phyloP scores from a whole-genome alignment of 106 monocot species.

The Vanilla planifolia region DNA sequence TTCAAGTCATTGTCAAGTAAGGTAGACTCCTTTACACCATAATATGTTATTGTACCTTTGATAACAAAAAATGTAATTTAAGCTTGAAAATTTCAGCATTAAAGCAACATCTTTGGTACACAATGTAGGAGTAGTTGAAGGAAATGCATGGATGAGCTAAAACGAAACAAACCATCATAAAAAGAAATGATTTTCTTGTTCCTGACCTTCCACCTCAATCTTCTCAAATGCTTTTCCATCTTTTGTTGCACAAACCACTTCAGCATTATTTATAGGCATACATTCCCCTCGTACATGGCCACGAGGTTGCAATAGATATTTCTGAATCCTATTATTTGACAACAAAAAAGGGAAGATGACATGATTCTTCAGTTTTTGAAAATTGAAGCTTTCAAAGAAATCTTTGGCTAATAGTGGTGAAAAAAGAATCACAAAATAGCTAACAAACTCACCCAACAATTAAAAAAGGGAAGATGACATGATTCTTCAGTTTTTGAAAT shows the following conservation, averaged over 20 bases:
- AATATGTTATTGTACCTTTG: too few species aligned
- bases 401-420: too few species aligned
- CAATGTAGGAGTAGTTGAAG: too few species aligned
- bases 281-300: constrained; percentile 26
- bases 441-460: constrained; percentile 51
- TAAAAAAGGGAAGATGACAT: constrained; percentile 1
- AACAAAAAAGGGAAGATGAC: constrained; percentile 1
- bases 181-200: too few species aligned
- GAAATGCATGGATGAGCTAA: too few species aligned
- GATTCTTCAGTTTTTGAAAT: background rate
- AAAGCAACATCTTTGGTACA: too few species aligned
- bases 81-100: too few species aligned
- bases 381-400: background rate
- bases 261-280: constrained; percentile 19
- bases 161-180: too few species aligned
- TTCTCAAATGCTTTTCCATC: constrained; percentile 45
- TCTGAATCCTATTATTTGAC: constrained; percentile 50
- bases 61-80: too few species aligned
- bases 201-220: constrained; percentile 68
- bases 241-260: constrained; percentile 34
- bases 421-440: background rate
- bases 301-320: constrained; percentile 70
- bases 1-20: too few species aligned
- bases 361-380: background rate
- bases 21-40: too few species aligned